A percentile compares a stretch with the other conserved stretches of the same genome.
Evolutionary conservation across 2,329 filamentous ascomycete genomes (phyloP).

Genomic region (Clonostachys sp.): DNA sequence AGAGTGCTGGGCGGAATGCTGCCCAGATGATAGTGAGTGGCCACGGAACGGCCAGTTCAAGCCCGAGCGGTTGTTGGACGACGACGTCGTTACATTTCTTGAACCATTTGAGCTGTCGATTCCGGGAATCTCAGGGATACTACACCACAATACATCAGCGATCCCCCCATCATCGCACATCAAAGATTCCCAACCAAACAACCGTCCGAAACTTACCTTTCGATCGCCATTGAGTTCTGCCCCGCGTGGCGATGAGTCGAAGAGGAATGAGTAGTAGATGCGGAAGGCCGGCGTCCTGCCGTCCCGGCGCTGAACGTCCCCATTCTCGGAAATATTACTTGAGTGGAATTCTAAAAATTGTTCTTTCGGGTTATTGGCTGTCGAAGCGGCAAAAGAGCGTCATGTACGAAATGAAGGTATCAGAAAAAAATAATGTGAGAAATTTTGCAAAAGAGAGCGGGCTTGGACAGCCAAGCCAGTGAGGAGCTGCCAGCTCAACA

Average conservation of each 20-base stretch:
- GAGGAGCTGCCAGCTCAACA: too few relatives aligned
- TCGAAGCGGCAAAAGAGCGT: neutral
- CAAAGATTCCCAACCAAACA: neutral
- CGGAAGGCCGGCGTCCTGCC: constrained; percentile 1
- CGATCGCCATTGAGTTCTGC: constrained; percentile 2
- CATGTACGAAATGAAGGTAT: neutral
- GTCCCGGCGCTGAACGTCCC: constrained; percentile 1
- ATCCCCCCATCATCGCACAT: too few relatives aligned
- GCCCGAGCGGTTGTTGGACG: neutral
- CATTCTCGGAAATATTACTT: constrained; percentile 1
- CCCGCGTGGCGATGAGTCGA: neutral
- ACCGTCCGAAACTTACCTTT: constrained; percentile 1
- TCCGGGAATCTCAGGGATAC: constrained; percentile 4
- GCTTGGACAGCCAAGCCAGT: too few relatives aligned
- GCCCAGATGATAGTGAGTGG: neutral
- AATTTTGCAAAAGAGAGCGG: too few relatives aligned
- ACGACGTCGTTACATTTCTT: constrained; percentile 3
- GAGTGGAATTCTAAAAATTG: neutral
- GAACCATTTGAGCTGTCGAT: neutral
- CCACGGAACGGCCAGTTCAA: constrained; percentile 3
- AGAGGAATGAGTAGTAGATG: too few relatives aligned
- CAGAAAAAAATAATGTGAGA: neutral
- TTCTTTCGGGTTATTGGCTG: too few relatives aligned
- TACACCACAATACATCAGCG: neutral
- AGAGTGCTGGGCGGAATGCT: neutral